phyloP scores from a whole-genome alignment of 73 alveolate genomes.

The Effrenium voratum region DNA sequence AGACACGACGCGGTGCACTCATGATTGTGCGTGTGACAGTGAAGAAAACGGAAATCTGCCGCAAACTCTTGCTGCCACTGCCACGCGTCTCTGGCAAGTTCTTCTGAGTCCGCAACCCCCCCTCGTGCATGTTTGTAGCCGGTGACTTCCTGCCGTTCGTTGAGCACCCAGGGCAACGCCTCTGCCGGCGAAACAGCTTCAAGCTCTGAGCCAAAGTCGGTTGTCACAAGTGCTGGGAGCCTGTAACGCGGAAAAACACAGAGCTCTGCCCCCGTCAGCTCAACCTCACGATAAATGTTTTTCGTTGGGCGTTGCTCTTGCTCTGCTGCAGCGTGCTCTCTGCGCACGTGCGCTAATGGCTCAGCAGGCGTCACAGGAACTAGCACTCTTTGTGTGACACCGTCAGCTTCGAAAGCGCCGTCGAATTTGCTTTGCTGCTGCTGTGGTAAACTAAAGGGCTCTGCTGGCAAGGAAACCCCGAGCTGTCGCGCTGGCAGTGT shows the following conservation, averaged over 20 bases:
- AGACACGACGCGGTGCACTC: slow-evolving; percentile 24
- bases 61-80: background rate
- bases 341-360: background rate
- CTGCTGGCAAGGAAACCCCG: background rate
- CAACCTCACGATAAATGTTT: background rate
- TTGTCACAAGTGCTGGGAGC: background rate
- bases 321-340: background rate
- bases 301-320: background rate
- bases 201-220: background rate
- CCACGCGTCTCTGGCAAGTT: background rate
- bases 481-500: background rate
- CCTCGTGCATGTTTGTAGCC: background rate
- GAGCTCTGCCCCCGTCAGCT: slow-evolving; percentile 18
- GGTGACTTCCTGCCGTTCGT: background rate
- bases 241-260: background rate
- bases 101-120: background rate
- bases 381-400: background rate
- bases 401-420: slow-evolving; percentile 20
- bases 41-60: background rate
- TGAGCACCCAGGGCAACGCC: background rate
- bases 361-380: background rate
- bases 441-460: background rate
- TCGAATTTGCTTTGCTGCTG: background rate
- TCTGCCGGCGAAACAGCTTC: background rate
- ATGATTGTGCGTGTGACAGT: background rate